Conservation (phyloP, 371 early-diverging fungal species). For the Mortierella sp. region DNA sequence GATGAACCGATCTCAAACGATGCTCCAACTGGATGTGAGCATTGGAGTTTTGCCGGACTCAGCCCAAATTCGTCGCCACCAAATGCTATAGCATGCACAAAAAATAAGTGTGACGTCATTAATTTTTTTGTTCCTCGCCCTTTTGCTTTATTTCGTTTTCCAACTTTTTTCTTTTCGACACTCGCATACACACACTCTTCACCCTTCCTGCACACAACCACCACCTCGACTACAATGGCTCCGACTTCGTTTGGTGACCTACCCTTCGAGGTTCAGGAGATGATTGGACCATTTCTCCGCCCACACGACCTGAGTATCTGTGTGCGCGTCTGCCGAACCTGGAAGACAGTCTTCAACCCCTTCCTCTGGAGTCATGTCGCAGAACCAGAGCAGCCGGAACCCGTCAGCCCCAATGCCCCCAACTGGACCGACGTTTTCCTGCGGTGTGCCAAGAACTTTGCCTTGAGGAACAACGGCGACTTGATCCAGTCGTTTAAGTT, state of each 20-base stretch:
- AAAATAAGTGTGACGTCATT: too few relatives aligned
- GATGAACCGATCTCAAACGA: too few relatives aligned
- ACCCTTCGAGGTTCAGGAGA: neutral
- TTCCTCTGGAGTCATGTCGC: neutral
- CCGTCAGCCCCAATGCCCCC: too few relatives aligned
- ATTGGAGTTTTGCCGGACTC: too few relatives aligned
- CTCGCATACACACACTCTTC: too few relatives aligned
- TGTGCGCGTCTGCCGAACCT: neutral
- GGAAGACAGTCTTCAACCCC: neutral
- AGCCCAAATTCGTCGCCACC: too few relatives aligned
- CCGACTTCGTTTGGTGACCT: neutral
- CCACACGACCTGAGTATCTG: neutral
- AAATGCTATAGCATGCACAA: too few relatives aligned
- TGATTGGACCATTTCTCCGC: neutral
- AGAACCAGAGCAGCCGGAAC: neutral
- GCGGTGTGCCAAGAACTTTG: neutral
- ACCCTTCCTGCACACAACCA: neutral
- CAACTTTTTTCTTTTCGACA: neutral
- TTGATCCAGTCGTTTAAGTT: neutral
- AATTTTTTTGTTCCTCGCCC: too few relatives aligned
- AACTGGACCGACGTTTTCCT: neutral
- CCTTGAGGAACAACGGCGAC: neutral
- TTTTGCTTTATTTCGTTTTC: too few relatives aligned
- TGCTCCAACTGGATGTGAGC: too few relatives aligned
- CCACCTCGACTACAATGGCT: neutral